These are phyloP conservation scores for Zychaea mexicana DNA, from an alignment of 371 early-diverging fungal species.

Conservation along the genomic window DNA sequence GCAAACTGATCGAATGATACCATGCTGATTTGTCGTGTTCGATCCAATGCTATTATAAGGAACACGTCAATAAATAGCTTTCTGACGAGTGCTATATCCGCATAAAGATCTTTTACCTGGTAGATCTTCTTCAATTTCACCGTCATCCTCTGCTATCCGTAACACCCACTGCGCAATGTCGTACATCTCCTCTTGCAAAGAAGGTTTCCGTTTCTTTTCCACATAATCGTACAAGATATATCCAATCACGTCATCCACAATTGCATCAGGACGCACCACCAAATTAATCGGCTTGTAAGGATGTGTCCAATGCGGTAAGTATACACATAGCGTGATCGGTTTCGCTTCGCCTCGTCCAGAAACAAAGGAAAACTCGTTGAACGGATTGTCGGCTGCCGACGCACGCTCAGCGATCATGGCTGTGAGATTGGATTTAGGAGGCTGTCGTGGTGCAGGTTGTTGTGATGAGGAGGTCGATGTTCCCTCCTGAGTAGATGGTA, in stretches of 20 bases:
- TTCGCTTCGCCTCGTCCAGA: conserved; percentile 64
- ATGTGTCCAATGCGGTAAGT: conserved; percentile 55
- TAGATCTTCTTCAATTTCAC: conserved; percentile 93
- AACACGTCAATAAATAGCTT: too few species aligned
- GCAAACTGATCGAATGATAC: conserved; percentile 93
- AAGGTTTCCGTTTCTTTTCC: conserved; percentile 54
- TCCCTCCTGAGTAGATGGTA: background rate
- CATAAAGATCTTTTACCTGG: conserved; percentile 82
- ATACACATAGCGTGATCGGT: conserved; percentile 67
- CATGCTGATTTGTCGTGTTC: conserved; percentile 80
- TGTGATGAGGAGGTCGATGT: too few species aligned
- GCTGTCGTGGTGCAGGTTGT: background rate
- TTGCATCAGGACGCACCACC: conserved; percentile 79
- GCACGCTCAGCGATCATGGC: conserved; percentile 65
- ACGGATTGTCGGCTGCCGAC: conserved; percentile 71
- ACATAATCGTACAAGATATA: conserved; percentile 30
- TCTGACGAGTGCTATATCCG: too few species aligned
- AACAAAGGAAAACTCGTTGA: conserved; percentile 67
- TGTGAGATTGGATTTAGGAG: conserved; percentile 57
- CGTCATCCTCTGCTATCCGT: conserved; percentile 94
- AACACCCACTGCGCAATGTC: conserved; percentile 83
- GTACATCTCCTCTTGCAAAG: conserved; percentile 61
- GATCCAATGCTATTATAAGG: conserved; percentile 72
- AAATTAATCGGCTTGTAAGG: conserved; percentile 66
- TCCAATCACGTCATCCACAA: conserved; percentile 75